Conservation (phyloP, 371 early-diverging fungal species). For the Dinochytrium kinnereticum region DNA sequence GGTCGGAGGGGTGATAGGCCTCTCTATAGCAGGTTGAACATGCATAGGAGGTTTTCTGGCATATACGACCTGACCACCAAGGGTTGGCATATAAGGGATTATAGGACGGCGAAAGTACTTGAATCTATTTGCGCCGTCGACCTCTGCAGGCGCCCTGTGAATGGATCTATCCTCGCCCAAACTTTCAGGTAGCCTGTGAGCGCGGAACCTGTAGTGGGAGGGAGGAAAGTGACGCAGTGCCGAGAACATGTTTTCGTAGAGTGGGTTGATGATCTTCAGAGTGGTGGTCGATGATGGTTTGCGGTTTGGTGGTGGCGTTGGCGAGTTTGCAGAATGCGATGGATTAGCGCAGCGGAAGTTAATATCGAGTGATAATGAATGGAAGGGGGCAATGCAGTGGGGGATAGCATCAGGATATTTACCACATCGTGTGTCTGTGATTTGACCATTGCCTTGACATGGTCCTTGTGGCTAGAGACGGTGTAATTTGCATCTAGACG, state of each 20-base stretch:
- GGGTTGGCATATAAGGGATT: conserved; percentile 56
- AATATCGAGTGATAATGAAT: not conserved
- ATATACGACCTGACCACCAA: conserved; percentile 55
- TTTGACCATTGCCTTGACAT: conserved; percentile 45
- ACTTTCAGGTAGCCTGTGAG: conserved; percentile 39
- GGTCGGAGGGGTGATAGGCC: conserved; percentile 38
- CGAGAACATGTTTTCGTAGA: conserved; percentile 62
- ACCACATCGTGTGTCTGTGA: conserved; percentile 56
- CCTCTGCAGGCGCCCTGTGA: conserved; percentile 38
- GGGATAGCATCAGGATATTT: too few species aligned
- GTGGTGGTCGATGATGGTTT: too few species aligned
- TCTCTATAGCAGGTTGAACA: conserved; percentile 22
- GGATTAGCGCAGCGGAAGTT: not conserved
- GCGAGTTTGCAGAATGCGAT: not conserved
- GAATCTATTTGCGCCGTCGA: conserved; percentile 54
- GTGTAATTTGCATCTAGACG: conserved; percentile 52
- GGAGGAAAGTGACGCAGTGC: conserved; percentile 54
- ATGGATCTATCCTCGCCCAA: conserved; percentile 52
- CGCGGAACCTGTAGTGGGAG: conserved; percentile 39
- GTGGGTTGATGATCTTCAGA: conserved; percentile 52
- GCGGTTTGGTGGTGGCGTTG: not conserved
- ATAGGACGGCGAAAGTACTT: conserved; percentile 61
- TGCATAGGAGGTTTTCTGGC: conserved; percentile 37
- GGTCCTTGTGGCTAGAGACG: conserved; percentile 56
- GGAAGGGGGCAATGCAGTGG: not conserved